Base-by-base conservation (phyloP, 805 yeast species). In the Nakazawaea holstii region DNA sequence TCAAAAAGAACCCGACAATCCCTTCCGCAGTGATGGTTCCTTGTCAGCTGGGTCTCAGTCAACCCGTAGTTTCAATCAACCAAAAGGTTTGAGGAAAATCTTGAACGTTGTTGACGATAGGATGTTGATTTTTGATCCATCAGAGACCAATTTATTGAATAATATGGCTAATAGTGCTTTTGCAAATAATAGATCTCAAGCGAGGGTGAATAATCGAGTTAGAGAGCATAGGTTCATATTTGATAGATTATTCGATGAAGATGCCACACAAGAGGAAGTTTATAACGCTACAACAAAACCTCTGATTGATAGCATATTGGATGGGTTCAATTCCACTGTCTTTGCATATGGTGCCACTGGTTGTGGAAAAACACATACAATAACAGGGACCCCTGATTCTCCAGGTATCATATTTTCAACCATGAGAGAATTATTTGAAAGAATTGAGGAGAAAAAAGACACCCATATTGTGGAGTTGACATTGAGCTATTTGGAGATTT, bases 301-400 rank as follows among this genome's bases (percentile, higher is more conserved):
- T 0, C 67, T 89, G 41, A 68, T 91, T 7, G 88, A 82, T 51
- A 76, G 83, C 35, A 81, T 89, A 0, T 62, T 91, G 37, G 94
- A 87, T 52, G 98, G 97, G 0, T 87, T 70, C 64, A 90, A 92
- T 61, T 84, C 96, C 6, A 89, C 97, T 0, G 88, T 91, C 0
- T 91, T 91, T 69, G 97, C 98, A 0, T 91, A 91, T 61, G 98
- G 98, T 1, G 95, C 98, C 28, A 91, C 98, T 0, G 98, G 98
- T 0, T 91, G 97, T 64, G 98, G 98, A n/a, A 91, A 91, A 60
- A 91, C 97, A 0, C 89, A 85, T 61, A 91, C 98, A 0, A 86
- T 91, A 30, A 77, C 84, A 60, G 97, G 97, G 0, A 76, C 82
- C 0, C 73, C 80, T 0, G 76, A 76, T 2, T 66, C 75, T 26